Conservation (phyloP, 495 filamentous ascomycete genomes). For the Hypoxylon subgilvum region DNA sequence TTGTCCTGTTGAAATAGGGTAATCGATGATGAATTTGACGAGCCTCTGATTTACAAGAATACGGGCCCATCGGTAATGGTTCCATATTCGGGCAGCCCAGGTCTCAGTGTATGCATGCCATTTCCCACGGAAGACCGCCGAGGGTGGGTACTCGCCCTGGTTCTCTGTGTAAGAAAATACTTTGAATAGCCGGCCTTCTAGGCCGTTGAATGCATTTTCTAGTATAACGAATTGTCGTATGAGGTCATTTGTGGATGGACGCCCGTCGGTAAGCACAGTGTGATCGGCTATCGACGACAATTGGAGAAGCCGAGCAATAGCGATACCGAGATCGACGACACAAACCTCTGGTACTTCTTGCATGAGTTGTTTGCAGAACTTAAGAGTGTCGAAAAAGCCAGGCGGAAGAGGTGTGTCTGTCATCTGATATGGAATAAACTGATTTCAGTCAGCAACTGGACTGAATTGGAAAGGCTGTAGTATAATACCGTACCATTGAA, state of each 20-base stretch:
- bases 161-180: constrained; percentile 41
- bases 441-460: constrained; percentile 10
- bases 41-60: constrained; percentile 64
- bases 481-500: constrained; percentile 46
- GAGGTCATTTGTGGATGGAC: constrained; percentile 33
- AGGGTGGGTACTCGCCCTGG: constrained; percentile 40
- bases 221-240: constrained; percentile 43
- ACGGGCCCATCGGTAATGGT: constrained; percentile 67
- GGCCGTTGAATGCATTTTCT: constrained; percentile 43
- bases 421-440: constrained; percentile 47
- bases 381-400: constrained; percentile 47
- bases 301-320: constrained; percentile 44
- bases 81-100: constrained; percentile 65
- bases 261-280: constrained; percentile 43
- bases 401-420: constrained; percentile 42
- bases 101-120: constrained; percentile 66
- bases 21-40: constrained; percentile 39
- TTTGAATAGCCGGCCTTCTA: constrained; percentile 41
- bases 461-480: background rate
- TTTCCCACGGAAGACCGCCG: constrained; percentile 58
- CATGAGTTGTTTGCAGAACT: constrained; percentile 37
- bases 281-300: constrained; percentile 39
- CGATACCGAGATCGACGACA: constrained; percentile 41
- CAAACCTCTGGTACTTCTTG: constrained; percentile 30
- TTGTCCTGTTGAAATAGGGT: constrained; percentile 43